Evolutionary conservation across 768 basidiomycete genomes (phyloP).

Genomic region (Lactarius sanguifluus): DNA sequence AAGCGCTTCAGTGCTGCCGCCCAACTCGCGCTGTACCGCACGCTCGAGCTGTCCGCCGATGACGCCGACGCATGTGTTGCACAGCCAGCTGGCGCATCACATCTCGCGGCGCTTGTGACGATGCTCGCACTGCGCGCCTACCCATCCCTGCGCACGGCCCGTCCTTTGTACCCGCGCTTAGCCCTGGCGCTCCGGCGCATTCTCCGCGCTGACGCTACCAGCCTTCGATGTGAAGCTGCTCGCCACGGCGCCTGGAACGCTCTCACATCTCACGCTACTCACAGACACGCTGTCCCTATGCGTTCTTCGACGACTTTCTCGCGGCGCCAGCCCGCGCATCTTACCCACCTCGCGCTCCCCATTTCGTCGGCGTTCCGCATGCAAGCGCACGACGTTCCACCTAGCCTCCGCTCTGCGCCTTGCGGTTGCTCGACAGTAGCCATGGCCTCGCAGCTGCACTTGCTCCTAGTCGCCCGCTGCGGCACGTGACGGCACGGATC

Average conservation of each 20-base stretch:
- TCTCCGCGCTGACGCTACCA: constrained; percentile 34
- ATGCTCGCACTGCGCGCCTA: constrained; percentile 29
- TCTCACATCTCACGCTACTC: constrained; percentile 32
- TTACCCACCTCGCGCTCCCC: constrained; percentile 24
- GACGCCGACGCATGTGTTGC: constrained; percentile 32
- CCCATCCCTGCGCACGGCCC: constrained; percentile 24
- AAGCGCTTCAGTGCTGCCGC: constrained; percentile 31
- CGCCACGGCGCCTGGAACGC: constrained; percentile 30
- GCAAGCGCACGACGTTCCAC: constrained; percentile 21
- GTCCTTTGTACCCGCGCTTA: constrained; percentile 30
- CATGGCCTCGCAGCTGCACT: constrained; percentile 32
- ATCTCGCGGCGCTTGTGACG: constrained; percentile 34
- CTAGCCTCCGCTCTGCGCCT: constrained; percentile 27
- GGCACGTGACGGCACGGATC: constrained; percentile 31
- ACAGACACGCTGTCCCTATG: constrained; percentile 32
- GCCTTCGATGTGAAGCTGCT: constrained; percentile 33
- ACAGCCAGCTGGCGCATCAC: constrained; percentile 31
- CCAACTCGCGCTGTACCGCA: constrained; percentile 32
- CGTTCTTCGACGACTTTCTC: constrained; percentile 34
- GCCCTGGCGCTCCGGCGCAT: constrained; percentile 35
- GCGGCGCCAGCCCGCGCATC: constrained; percentile 29
- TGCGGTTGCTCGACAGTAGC: constrained; percentile 31
- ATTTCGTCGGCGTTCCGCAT: constrained; percentile 18
- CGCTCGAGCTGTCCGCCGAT: constrained; percentile 30
- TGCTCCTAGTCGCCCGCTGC: constrained; percentile 34